These are phyloP conservation scores for Crithidia mellificae DNA, from an alignment of 208 protist species.

Conservation along the genomic window DNA sequence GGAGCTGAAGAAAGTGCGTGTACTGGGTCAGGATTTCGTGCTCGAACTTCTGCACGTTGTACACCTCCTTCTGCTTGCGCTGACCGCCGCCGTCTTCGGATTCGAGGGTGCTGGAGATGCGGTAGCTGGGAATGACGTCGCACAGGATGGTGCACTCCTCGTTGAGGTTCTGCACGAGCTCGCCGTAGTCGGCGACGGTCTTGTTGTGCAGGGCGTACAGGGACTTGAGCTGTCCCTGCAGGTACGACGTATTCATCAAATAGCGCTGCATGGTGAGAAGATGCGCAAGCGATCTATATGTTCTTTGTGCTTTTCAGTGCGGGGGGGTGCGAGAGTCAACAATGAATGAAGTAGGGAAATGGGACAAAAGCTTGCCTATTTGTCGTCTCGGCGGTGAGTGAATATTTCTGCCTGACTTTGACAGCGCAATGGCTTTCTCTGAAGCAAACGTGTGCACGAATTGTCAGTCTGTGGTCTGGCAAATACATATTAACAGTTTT, in stretches of 20 bases:
- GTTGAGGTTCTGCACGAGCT: slow-evolving; percentile 85
- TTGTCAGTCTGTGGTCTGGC: background rate
- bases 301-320: no score
- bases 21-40: slow-evolving; percentile 91
- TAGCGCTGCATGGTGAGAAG: slow-evolving; percentile 81
- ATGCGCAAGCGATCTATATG: no score
- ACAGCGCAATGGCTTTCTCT: no score
- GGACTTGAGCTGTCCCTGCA: slow-evolving; percentile 80
- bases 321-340: no score
- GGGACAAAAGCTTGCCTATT: no score
- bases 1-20: slow-evolving; percentile 91
- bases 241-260: slow-evolving; percentile 93
- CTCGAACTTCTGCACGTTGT: slow-evolving; percentile 88
- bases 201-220: slow-evolving; percentile 83
- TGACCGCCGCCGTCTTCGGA: slow-evolving; percentile 78
- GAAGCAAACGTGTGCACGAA: background rate
- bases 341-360: no score
- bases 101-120: slow-evolving; percentile 82
- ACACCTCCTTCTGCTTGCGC: slow-evolving; percentile 91
- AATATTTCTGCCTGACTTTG: no score
- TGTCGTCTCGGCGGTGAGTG: no score
- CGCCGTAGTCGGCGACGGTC: slow-evolving; percentile 78
- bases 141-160: slow-evolving; percentile 87
- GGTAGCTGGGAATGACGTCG: slow-evolving; percentile 88
- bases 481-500: no score